Evolutionary conservation across 495 filamentous ascomycete genomes (phyloP).

Genomic region (Aspergillus kassunensis): DNA sequence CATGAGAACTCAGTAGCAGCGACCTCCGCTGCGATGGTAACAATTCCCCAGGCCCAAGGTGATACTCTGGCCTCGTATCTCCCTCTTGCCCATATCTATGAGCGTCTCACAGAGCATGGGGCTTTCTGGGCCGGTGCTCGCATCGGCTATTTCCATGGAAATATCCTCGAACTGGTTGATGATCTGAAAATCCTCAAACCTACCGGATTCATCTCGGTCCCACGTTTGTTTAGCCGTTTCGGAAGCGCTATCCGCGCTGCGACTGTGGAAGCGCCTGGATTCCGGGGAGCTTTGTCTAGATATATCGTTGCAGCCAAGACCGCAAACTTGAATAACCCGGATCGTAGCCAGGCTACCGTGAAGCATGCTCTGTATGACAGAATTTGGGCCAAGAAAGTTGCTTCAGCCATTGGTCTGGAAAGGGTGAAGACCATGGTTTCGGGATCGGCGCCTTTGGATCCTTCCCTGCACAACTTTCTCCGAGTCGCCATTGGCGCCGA

Average conservation of each 20-base stretch:
- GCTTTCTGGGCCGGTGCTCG: slow-evolving; percentile 66
- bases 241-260: slow-evolving; percentile 71
- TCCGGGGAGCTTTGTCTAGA: slow-evolving; percentile 78
- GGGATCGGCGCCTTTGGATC: slow-evolving; percentile 88
- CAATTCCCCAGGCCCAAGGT: slow-evolving; percentile 42
- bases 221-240: slow-evolving; percentile 90
- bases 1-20: slow-evolving; percentile 79
- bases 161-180: slow-evolving; percentile 81
- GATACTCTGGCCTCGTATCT: slow-evolving; percentile 81
- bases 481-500: slow-evolving; percentile 75
- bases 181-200: slow-evolving; percentile 86
- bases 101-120: slow-evolving; percentile 74
- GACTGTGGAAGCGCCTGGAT: slow-evolving; percentile 72
- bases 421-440: slow-evolving; percentile 70
- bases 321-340: slow-evolving; percentile 66
- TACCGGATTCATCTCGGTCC: slow-evolving; percentile 82
- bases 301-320: slow-evolving; percentile 77
- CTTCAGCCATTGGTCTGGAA: slow-evolving; percentile 75
- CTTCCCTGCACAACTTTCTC: slow-evolving; percentile 81
- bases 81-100: slow-evolving; percentile 91
- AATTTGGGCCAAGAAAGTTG: slow-evolving; percentile 88
- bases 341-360: slow-evolving; percentile 67
- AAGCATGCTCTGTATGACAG: slow-evolving; percentile 85
- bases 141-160: slow-evolving; percentile 95
- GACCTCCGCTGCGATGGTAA: slow-evolving; percentile 52